phyloP scores from a whole-genome alignment of 768 basidiomycete species.

The Crepidotus variabilis region DNA sequence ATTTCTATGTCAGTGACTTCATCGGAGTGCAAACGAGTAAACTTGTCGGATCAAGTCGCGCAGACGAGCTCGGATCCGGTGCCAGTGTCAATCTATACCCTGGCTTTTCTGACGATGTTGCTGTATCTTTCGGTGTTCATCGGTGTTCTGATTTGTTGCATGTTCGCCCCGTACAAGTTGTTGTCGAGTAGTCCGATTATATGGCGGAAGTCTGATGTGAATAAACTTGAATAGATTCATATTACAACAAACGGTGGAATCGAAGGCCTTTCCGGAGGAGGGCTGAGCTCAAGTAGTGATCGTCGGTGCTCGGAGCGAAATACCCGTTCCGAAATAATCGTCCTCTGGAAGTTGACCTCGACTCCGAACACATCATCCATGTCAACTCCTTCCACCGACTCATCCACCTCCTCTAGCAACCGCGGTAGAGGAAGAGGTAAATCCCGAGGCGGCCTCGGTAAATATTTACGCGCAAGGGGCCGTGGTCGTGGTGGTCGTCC shows the following conservation, averaged over 20 bases:
- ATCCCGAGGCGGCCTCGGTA: slow-evolving; percentile 68
- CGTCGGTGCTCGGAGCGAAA: too few relatives aligned
- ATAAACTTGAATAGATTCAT: slow-evolving; percentile 1
- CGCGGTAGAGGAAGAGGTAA: slow-evolving; percentile 50
- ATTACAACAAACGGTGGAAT: too few relatives aligned
- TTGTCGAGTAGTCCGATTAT: background rate
- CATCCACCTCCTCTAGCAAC: slow-evolving; percentile 10
- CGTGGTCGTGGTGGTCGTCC: slow-evolving; percentile 62
- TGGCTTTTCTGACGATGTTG: background rate
- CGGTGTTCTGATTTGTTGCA: background rate
- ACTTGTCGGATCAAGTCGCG: too few relatives aligned
- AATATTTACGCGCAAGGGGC: slow-evolving; percentile 70
- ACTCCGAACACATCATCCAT: background rate
- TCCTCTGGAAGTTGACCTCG: too few relatives aligned
- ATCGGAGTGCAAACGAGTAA: too few relatives aligned
- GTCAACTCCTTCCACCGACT: slow-evolving; percentile 11
- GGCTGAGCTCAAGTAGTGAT: too few relatives aligned
- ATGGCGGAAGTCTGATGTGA: background rate
- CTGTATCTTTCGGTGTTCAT: background rate
- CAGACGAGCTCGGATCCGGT: too few relatives aligned
- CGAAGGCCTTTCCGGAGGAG: too few relatives aligned
- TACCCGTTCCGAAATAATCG: too few relatives aligned
- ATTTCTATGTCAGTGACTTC: background rate
- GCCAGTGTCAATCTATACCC: background rate
- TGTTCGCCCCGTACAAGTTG: background rate